phyloP scores from a whole-genome alignment of 805 yeast genomes.

The Wilhelminamyces savonicus region DNA sequence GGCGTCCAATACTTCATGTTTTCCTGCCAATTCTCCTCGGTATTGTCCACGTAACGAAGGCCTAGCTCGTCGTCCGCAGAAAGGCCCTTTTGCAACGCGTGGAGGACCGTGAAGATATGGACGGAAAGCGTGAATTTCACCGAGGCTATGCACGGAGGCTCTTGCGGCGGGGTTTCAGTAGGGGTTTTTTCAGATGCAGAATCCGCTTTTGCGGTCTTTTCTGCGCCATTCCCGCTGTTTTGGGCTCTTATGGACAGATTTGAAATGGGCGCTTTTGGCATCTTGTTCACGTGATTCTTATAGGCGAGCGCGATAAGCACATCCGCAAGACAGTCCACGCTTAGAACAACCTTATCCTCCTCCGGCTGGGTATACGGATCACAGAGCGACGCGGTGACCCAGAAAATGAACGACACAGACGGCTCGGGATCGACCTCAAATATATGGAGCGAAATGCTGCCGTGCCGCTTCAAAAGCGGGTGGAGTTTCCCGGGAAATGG shows the following conservation, averaged over 20 bases:
- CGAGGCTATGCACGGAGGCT: background rate
- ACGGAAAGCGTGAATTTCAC: conserved; percentile 30
- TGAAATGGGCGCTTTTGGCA: too few species aligned
- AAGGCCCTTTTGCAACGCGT: conserved; percentile 25
- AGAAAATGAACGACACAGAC: too few species aligned
- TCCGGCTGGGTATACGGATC: conserved; percentile 72
- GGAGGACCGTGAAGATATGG: conserved; percentile 30
- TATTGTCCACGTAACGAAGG: conserved; percentile 36
- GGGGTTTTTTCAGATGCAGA: background rate
- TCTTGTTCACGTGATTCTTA: too few species aligned
- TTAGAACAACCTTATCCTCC: conserved; percentile 48
- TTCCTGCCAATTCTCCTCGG: conserved; percentile 19
- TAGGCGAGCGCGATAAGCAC: conserved; percentile 37
- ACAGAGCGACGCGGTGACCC: conserved; percentile 21
- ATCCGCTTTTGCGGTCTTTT: background rate
- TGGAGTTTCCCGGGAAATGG: too few species aligned
- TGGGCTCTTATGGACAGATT: too few species aligned
- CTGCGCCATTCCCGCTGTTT: background rate
- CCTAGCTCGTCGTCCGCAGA: conserved; percentile 38
- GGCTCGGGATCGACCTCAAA: too few species aligned
- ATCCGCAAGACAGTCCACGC: conserved; percentile 51
- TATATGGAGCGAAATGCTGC: too few species aligned
- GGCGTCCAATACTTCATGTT: conserved; percentile 25
- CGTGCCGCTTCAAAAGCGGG: too few species aligned
- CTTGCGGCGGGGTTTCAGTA: background rate